A percentile compares a stretch with the other conserved stretches of the same genome.
These are phyloP conservation scores for Phyllosticta citrichinensis DNA, from an alignment of 2,329 filamentous ascomycete species.

Conservation along the genomic window DNA sequence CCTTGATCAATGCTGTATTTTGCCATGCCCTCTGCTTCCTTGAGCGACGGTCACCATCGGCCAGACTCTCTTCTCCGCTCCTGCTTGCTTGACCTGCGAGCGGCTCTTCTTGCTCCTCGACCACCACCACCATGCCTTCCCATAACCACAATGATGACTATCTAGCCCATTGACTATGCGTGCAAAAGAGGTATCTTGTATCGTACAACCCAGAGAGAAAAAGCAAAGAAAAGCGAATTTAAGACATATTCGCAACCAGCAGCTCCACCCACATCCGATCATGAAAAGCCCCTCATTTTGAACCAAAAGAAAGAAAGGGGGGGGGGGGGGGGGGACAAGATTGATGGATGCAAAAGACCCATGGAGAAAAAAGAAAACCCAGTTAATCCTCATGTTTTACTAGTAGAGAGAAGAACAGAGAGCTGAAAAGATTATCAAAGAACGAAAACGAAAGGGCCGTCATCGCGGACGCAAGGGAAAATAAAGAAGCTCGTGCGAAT, in stretches of 20 bases:
- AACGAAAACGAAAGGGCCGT: not conserved
- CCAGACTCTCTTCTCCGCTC: too few relatives aligned
- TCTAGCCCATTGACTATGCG: not conserved
- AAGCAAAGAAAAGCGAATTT: not conserved
- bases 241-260: not conserved
- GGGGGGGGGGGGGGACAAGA: too few relatives aligned
- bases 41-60: too few relatives aligned
- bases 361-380: not conserved
- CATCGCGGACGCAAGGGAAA: not conserved
- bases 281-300: not conserved
- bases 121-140: not conserved
- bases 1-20: too few relatives aligned
- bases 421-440: not conserved
- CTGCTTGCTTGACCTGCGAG: too few relatives aligned
- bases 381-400: not conserved
- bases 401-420: not conserved
- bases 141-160: not conserved
- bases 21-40: too few relatives aligned
- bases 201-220: not conserved
- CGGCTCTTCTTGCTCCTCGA: not conserved
- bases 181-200: not conserved
- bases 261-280: not conserved
- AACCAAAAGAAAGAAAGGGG: not conserved
- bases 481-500: conserved; percentile 7
- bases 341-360: not conserved